phyloP scores from a whole-genome alignment of 345 rosid genomes.

The Pistacia vera region DNA sequence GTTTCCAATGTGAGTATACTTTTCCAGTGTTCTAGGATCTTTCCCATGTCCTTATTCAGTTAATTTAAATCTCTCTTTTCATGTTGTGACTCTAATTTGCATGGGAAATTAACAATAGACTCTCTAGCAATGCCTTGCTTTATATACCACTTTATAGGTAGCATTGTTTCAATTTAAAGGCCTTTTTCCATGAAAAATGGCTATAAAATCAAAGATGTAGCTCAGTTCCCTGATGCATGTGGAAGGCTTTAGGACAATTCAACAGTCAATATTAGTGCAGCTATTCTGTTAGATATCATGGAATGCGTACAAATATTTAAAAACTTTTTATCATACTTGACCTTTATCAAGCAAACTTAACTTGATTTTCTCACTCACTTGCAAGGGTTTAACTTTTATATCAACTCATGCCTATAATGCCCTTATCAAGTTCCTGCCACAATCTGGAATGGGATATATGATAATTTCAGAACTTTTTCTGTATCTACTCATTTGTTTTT shows the following conservation, averaged over 20 bases:
- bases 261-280: neutral
- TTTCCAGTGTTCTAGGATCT: neutral
- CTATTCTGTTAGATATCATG: too few relatives aligned
- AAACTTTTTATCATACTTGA: too few relatives aligned
- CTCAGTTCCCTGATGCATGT: neutral
- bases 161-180: neutral
- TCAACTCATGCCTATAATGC: too few relatives aligned
- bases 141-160: neutral
- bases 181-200: neutral
- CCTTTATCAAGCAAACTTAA: too few relatives aligned
- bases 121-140: neutral
- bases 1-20: slow-evolving; percentile 66
- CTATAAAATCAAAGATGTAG: neutral
- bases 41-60: slow-evolving; percentile 10
- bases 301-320: too few relatives aligned
- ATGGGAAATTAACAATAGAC: neutral
- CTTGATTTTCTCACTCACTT: too few relatives aligned
- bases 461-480: too few relatives aligned
- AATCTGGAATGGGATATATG: too few relatives aligned
- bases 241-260: neutral
- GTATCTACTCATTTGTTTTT: too few relatives aligned
- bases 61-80: neutral
- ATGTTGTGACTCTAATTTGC: neutral
- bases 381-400: too few relatives aligned
- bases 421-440: too few relatives aligned